Base-by-base conservation (phyloP, 2,329 filamentous ascomycete species). In the Stachybotrys echinatus region DNA sequence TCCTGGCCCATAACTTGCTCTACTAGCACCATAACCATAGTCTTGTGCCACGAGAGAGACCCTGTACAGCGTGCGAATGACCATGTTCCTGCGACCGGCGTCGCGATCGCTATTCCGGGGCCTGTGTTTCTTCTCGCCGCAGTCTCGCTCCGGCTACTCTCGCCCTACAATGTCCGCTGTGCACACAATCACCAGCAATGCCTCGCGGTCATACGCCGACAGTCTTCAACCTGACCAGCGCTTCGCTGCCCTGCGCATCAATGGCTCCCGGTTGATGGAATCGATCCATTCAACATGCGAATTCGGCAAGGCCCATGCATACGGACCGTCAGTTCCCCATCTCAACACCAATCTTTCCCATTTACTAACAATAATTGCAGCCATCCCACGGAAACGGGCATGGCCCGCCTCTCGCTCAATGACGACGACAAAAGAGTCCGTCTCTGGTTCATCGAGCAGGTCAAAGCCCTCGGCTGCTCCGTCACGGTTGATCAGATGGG, bases 401-500 rank as follows among this genome's bases (percentile, higher is more conserved):
- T 92, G 88, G 79, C 81, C 22, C 83, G 89, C 2, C 78, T 92
- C 1, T 74, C 87, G 3, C 75, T 92, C 19, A 84, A 84, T 2
- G 82, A 91, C 57, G 73, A 81, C 2, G 89, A 92, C 63, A 88
- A 85, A 61, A 67, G 79, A 58, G 87, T 79, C 12, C 80, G 89
- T 38, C 81, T 88, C 63, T 94, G 88, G 88, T 91, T 94, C 55
- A 76, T 84, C 0, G 65, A 82, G 18, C 84, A 81, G 0, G 82
- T 81, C 2, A 68, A 80, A 58, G 71, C 69, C 0, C 69, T 91
- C 0, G 86, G 84, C 10, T 92, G 88, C 64, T 74, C 75, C 3
- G 74, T 88, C 7, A 84, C 77, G 0, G 67, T 89, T 2, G 89
- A 94, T 62, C 73, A 80, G 22, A 91, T 92, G 81, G 88, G 88